Base-by-base conservation (phyloP, 805 yeast genomes). In the Naumovozyma baii region DNA sequence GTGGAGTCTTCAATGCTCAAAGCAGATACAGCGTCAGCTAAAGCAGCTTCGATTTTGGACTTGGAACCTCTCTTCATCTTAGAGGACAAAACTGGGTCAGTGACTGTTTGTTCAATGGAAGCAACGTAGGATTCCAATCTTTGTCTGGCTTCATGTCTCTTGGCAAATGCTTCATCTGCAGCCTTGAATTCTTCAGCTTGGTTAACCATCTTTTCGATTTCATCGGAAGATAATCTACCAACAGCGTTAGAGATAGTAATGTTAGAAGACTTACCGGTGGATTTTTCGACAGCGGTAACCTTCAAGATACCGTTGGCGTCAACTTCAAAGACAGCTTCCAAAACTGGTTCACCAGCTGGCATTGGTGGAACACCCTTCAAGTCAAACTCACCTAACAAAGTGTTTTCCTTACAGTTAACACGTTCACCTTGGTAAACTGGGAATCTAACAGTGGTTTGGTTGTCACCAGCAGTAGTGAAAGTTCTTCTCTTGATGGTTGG, bases 371-470 rank as follows among this genome's bases (percentile, higher is more conserved):
- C 84, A 66, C 92, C 92, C 71, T 86, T 83, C 67, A 88, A 81
- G 77, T 88, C 96, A 72, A 88, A 90, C 79, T 88, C 94, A 75
- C 96, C 97, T 67, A 88, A 83, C 62, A 80, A 76, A 65, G 94
- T 84, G 85, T 88, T 88, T 76, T 88, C 96, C 64, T 81, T 72
- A 70, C 95, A 87, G 86, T 87, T 83, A 61, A 88, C 94, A 78
- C 97, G 90, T 78, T 88, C 97, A 80, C 97, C 97, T 78, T 88
- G 96, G 79, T 82, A 88, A 53, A 88, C 96, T 70, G 95, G 96
- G 83, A 88, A 87, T 72, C 84, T 90, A 52, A 88, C 96, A 55
- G 95, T 84, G 65, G 96, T 88, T 76, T 88, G 97, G 79, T 85
- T 86, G 78, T 88, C 97, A 58, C 83, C 95, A 63, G 85, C 94